Percentiles rank a stretch among this genome's conserved stretches.
phyloP scores from a whole-genome alignment of 306 rosid genomes.

The Pterocarpus santalinus region DNA sequence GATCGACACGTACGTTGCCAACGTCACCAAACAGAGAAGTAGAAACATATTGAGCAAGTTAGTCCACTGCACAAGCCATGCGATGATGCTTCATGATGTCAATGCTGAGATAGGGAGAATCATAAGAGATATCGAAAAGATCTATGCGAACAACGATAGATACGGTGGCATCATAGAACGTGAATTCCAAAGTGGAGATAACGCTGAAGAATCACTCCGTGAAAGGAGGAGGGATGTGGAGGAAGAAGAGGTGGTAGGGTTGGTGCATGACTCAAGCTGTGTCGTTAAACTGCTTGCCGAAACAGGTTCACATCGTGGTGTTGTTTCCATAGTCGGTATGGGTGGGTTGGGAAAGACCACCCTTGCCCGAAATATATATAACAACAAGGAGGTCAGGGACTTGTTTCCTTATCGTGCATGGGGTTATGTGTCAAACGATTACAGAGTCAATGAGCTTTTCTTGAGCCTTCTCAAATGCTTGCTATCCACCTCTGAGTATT shows the following conservation, averaged over 20 bases:
- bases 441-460: background rate
- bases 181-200: background rate
- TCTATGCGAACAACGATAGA: background rate
- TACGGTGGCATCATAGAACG: background rate
- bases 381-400: background rate
- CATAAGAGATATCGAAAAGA: background rate
- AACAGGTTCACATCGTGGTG: background rate
- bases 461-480: background rate
- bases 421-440: slow-evolving; percentile 26
- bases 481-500: background rate
- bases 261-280: no score
- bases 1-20: slow-evolving; percentile 5
- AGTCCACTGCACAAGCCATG: background rate
- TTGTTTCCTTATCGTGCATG: background rate
- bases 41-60: background rate
- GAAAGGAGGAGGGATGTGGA: no score
- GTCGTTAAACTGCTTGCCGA: no score
- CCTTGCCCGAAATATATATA: slow-evolving; percentile 5
- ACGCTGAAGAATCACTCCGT: background rate
- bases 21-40: background rate
- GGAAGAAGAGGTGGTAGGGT: no score
- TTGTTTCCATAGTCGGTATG: slow-evolving; percentile 33
- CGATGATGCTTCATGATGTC: background rate
- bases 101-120: background rate
- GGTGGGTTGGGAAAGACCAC: slow-evolving; percentile 49